Evolutionary conservation across 805 yeast genomes (phyloP), one percentile per base, ranked within the genome.

Genomic region (Kodamaea laetipori): DNA sequence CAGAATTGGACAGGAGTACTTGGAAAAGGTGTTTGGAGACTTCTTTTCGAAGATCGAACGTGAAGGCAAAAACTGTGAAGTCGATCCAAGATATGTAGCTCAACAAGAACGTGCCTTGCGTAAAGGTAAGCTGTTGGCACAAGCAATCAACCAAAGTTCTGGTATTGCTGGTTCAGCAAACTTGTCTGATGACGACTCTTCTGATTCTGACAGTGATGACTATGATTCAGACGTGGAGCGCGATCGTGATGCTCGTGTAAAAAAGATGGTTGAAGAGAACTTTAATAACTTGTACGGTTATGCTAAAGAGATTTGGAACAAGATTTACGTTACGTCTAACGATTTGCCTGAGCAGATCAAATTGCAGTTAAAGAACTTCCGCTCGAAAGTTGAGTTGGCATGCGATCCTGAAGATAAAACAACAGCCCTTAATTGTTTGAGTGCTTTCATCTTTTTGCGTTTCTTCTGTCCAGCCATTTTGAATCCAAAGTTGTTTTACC

Each of bases 401-500:
- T 73, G 80, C 47, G 81, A 77, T 49, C 80, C 82, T 1, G 71
- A 66, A 10, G 84, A 82, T 54, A 67, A 69, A 45, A 55, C 60
- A 2, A 71, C 76, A 0, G 76, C 89, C 0, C 68, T 84, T 46
- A 84, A 90, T 56, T 86, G 95, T 39, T 66, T 90, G 24, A 78
- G 94, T 15, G 90, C 96, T 0, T 86, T 94, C 55, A 67, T 92
- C 9, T 94, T 92, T 59, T 66, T 92, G 47, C 52, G 76, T 45
- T 71, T 71, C 61, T 77, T 90, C 50, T 90, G 97, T 55, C 98
- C 99, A 0, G 96, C 96, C 0, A 77, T 92, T 21, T 66, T 94
- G 57, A 90, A 89, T 55, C 99, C 99, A 0, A 89, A 88, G 55
- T 63, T 90, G 38, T 90, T 89, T 60, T 81, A 82, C 47, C 68